These are phyloP conservation scores for Auriscalpium vulgare DNA, from an alignment of 768 basidiomycete genomes.

Conservation along the genomic window DNA sequence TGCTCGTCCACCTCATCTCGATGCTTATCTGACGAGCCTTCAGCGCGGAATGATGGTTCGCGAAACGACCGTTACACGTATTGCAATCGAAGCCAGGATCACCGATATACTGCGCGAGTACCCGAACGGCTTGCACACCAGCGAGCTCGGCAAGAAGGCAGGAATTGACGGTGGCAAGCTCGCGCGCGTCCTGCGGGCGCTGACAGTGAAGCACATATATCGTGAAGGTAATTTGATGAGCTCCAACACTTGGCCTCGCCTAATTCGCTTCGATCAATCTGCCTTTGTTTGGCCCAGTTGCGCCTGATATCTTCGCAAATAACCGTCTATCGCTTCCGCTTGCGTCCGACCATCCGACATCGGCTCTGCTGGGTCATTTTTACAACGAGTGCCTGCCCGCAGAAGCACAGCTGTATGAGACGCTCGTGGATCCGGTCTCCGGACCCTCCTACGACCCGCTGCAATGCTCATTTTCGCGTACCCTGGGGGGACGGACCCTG, in stretches of 20 bases:
- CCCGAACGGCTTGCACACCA: slow-evolving; percentile 29
- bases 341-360: slow-evolving; percentile 24
- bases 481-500: not conserved
- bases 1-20: not conserved
- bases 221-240: slow-evolving; percentile 24
- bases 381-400: slow-evolving; percentile 16
- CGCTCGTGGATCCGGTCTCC: slow-evolving; percentile 27
- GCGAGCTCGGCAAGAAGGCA: slow-evolving; percentile 23
- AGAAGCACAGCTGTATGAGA: slow-evolving; percentile 24
- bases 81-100: slow-evolving; percentile 28
- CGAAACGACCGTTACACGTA: slow-evolving; percentile 22
- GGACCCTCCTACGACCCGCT: slow-evolving; percentile 11
- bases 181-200: slow-evolving; percentile 29
- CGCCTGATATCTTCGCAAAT: slow-evolving; percentile 31
- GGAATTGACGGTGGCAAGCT: slow-evolving; percentile 30
- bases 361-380: slow-evolving; percentile 17
- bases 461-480: slow-evolving; percentile 9
- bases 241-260: no score
- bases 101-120: slow-evolving; percentile 30
- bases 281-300: slow-evolving; percentile 18
- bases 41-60: slow-evolving; percentile 2
- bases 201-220: slow-evolving; percentile 35
- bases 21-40: not conserved
- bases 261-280: no score
- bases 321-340: slow-evolving; percentile 32